Conservation (phyloP, 495 filamentous ascomycete species). For the Neurospora sp. region DNA sequence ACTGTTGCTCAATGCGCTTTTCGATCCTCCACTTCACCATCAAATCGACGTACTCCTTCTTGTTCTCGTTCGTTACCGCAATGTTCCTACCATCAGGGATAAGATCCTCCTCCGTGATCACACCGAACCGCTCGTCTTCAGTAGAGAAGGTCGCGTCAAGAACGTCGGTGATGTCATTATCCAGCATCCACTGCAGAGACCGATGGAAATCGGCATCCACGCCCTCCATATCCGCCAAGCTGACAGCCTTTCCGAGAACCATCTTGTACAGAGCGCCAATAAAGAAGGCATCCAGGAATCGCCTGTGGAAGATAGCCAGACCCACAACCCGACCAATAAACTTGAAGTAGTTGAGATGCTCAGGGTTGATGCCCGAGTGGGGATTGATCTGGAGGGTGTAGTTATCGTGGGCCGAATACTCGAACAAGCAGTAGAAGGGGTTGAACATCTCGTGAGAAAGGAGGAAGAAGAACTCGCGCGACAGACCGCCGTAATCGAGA, state of each 20-base stretch:
- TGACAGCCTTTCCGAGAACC: conserved; percentile 89
- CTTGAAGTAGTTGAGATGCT: conserved; percentile 99
- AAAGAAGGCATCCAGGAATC: conserved; percentile 98
- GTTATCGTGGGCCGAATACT: conserved; percentile 99
- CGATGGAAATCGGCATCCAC: conserved; percentile 96
- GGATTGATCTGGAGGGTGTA: conserved; percentile 99
- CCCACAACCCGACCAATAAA: conserved; percentile 98
- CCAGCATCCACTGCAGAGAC: conserved; percentile 91
- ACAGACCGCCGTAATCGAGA: conserved; percentile 95
- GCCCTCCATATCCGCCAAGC: conserved; percentile 94
- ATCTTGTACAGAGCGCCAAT: conserved; percentile 99
- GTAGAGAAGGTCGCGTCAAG: conserved; percentile 91
- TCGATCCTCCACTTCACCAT: conserved; percentile 99
- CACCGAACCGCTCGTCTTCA: conserved; percentile 95
- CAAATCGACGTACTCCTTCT: conserved; percentile 87
- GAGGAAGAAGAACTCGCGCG: conserved; percentile 99
- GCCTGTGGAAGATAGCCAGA: conserved; percentile 93
- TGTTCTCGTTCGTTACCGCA: conserved; percentile 93
- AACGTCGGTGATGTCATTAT: conserved; percentile 86
- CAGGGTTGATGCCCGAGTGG: conserved; percentile 97
- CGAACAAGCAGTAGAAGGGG: conserved; percentile 98
- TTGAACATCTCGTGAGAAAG: conserved; percentile 99
- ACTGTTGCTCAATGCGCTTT: conserved; percentile 95
- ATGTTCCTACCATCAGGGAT: conserved; percentile 87
- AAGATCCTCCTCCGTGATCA: conserved; percentile 82